Percentiles rank a stretch among this genome's conserved stretches.
These are phyloP conservation scores for Afroboletus lepidellus DNA, from an alignment of 1,284 basidiomycete genomes.

Conservation along the genomic window DNA sequence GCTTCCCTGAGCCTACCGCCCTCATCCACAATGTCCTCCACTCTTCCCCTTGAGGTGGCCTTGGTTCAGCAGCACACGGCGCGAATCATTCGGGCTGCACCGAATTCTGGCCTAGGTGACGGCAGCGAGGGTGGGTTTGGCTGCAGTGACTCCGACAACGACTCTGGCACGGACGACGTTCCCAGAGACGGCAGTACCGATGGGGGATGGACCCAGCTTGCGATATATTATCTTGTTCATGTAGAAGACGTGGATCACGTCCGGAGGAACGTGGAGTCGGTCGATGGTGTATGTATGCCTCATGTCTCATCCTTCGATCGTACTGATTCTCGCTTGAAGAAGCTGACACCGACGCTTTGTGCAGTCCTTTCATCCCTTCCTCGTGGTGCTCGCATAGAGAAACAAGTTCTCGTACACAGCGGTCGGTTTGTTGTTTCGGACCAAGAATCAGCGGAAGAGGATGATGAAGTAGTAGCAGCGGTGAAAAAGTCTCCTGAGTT, in stretches of 20 bases:
- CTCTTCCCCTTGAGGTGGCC: slow-evolving; percentile 64
- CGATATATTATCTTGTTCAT: slow-evolving; percentile 64
- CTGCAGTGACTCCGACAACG: slow-evolving; percentile 13
- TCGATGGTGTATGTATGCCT: slow-evolving; percentile 24
- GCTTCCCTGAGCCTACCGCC: slow-evolving; percentile 67
- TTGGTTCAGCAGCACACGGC: slow-evolving; percentile 81
- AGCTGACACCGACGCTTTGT: slow-evolving; percentile 56
- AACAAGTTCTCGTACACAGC: slow-evolving; percentile 68
- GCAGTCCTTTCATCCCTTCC: slow-evolving; percentile 73
- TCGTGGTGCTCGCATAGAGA: slow-evolving; percentile 71
- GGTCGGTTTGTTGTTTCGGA: slow-evolving; percentile 49
- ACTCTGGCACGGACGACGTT: background rate
- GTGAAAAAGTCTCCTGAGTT: slow-evolving; percentile 38
- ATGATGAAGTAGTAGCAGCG: slow-evolving; percentile 36
- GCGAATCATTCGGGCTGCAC: slow-evolving; percentile 56
- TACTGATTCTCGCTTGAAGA: slow-evolving; percentile 2
- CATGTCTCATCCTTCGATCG: background rate
- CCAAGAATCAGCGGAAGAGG: slow-evolving; percentile 27
- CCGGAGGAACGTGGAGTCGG: slow-evolving; percentile 39
- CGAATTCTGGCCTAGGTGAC: slow-evolving; percentile 24
- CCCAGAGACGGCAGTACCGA: slow-evolving; percentile 22
- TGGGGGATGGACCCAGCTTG: slow-evolving; percentile 58
- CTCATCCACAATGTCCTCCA: slow-evolving; percentile 18
- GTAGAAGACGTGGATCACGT: slow-evolving; percentile 41
- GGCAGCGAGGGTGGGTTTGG: slow-evolving; percentile 30